Evolutionary conservation across 1,284 basidiomycete genomes (phyloP), one percentile per base, ranked within the genome.

Genomic region (Trametes sp.): DNA sequence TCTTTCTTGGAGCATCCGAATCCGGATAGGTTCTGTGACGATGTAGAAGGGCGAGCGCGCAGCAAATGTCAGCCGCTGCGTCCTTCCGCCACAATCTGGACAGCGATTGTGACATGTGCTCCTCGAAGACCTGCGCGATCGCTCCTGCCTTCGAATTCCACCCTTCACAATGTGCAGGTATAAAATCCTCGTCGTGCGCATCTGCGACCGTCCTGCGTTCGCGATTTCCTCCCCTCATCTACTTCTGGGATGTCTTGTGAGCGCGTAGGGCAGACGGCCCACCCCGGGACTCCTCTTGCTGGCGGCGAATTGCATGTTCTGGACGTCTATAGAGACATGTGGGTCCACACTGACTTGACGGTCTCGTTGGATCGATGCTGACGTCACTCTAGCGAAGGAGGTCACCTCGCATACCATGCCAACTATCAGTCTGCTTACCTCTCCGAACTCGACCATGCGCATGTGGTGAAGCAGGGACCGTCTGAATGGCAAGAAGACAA

Each of bases 261-360:
- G n/a, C 73, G 71, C 23, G 53, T 65, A 5, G 38, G 68, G 28
- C 65, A 65, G 38, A 66, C 68, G 16, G 69, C 78, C 41, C 77
- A 76, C 57, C 70, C 80, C 54, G 74, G 76, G 54, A 74, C 75
- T 21, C 59, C 67, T 49, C 63, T 69, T 11, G 52, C 67, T 0
- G 63, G 69, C 13, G 64, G 65, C 10, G 72, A 77, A n/a, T 62
- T 80, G 14, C 59, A 71, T 5, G 65, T 72, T 4, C 75, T 80
- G 66, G 65, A 68, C 10, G 57, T 57, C n/a, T 77, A 73, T 55
- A 79, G 77, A 33, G 70, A 76, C 66, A 79, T 80, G 81, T 80
- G 59, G 61, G 76, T 72, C 4, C 4, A n/a, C 14, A 4, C 7
- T 41, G 2, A 3, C 13, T 14, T 19, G 13, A 13, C 35, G 35